Evolutionary conservation across 2,329 filamentous ascomycete species (phyloP).

Genomic region (Paramyrothecium sp.): DNA sequence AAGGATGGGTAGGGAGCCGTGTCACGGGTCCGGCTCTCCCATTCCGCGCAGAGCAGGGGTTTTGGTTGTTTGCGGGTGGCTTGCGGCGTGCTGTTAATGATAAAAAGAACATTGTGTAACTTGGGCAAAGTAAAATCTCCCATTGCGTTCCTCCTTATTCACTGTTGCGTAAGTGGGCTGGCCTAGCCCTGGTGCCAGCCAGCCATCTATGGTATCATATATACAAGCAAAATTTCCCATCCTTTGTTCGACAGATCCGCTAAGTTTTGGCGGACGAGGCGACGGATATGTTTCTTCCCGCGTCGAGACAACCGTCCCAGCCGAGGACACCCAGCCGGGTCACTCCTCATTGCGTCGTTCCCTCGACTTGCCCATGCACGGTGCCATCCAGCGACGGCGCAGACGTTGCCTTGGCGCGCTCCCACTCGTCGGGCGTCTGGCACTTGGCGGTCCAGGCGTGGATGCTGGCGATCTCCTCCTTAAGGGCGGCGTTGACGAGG

Average conservation of each 20-base stretch:
- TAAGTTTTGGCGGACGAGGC: too few relatives aligned
- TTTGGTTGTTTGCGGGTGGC: not conserved
- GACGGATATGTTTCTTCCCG: too few relatives aligned
- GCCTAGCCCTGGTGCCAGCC: not conserved
- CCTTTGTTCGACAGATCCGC: too few relatives aligned
- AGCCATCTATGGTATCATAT: not conserved
- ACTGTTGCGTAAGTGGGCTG: not conserved
- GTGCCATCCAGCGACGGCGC: conserved; percentile 43
- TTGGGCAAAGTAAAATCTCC: not conserved
- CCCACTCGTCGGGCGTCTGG: conserved; percentile 87
- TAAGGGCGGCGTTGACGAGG: conserved; percentile 79
- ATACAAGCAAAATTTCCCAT: not conserved
- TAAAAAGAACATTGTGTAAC: not conserved
- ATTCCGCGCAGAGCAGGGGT: not conserved
- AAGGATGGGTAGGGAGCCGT: not conserved
- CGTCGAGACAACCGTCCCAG: too few relatives aligned
- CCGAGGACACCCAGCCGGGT: not conserved
- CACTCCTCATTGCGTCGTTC: conserved; percentile 14
- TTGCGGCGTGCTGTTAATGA: not conserved
- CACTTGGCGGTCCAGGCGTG: conserved; percentile 96
- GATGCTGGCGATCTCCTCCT: conserved; percentile 84
- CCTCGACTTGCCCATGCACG: conserved; percentile 39
- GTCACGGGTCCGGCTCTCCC: not conserved
- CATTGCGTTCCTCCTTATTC: not conserved
- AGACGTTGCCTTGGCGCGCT: conserved; percentile 53